Conservation (phyloP, 75 land plant genomes). For the Adiantum capillusveneris region DNA sequence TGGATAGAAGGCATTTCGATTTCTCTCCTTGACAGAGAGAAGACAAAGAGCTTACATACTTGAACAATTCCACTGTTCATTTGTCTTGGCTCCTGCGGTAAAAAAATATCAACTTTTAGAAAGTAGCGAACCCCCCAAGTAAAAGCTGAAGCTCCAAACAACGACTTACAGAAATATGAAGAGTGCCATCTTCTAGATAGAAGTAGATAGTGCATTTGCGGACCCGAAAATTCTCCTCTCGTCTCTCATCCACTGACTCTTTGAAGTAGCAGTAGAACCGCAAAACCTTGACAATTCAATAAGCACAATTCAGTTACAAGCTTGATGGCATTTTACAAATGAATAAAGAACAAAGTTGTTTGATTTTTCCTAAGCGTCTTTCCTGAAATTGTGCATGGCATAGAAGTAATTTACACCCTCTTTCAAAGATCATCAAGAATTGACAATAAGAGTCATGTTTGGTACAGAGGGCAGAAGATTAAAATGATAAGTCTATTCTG, state of each 20-base stretch:
- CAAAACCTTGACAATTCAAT: conserved; percentile 14
- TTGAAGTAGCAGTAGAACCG: conserved; percentile 26
- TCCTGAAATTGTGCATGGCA: no score
- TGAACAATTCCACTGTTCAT: conserved; percentile 26
- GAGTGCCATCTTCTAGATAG: conserved; percentile 27
- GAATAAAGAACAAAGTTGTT: no score
- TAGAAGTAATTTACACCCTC: no score
- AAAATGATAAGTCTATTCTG: no score
- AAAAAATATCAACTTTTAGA: no score
- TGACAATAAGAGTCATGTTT: no score
- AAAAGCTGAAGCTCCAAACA: not conserved
- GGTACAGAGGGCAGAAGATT: no score
- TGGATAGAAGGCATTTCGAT: no score
- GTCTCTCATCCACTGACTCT: conserved; percentile 25
- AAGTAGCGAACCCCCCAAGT: no score
- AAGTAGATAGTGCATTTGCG: conserved; percentile 34
- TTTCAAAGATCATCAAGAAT: no score
- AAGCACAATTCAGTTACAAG: not conserved
- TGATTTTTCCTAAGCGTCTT: no score
- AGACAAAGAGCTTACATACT: conserved; percentile 1
- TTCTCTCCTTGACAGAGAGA: not conserved
- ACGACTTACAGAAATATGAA: conserved; percentile 22
- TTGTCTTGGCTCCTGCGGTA: conserved; percentile 29
- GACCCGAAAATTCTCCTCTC: conserved; percentile 27
- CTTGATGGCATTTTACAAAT: no score